Conservation (phyloP, 441 rosid species). For the Syzygium syzygioides region DNA sequence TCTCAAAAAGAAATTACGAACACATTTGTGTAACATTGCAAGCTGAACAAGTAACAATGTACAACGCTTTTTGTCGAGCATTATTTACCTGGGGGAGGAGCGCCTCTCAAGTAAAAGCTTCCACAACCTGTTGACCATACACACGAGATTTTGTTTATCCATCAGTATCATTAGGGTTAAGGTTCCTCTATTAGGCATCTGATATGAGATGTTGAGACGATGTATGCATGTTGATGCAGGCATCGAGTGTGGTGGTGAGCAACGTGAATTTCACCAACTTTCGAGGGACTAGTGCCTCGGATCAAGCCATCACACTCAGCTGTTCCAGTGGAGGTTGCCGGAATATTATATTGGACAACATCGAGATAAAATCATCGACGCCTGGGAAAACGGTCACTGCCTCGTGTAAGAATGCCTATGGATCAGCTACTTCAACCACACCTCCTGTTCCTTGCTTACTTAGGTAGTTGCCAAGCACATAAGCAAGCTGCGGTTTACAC, state of each 20-base stretch:
- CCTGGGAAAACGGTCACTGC: neutral
- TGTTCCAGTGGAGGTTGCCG: slow-evolving; percentile 25
- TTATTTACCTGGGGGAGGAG: neutral
- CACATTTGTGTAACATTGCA: neutral
- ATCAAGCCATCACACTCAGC: slow-evolving; percentile 20
- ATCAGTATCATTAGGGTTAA: neutral
- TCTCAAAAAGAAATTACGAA: neutral
- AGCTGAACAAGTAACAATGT: neutral
- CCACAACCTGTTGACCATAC: neutral
- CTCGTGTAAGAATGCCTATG: slow-evolving; percentile 20
- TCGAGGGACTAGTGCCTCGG: slow-evolving; percentile 19
- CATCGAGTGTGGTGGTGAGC: slow-evolving; percentile 20
- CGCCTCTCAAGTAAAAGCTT: neutral
- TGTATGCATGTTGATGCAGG: neutral
- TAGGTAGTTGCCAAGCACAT: neutral
- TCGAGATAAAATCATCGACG: slow-evolving; percentile 8
- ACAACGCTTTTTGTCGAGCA: neutral
- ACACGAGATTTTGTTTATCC: neutral
- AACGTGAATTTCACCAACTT: slow-evolving; percentile 14
- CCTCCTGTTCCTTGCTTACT: slow-evolving; percentile 19
- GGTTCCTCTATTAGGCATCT: neutral
- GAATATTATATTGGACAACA: slow-evolving; percentile 12
- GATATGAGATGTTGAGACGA: neutral
- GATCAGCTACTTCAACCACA: neutral
- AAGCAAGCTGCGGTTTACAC: neutral